Evolutionary conservation across 2,329 filamentous ascomycete species (phyloP), one percentile per base, ranked within the genome.

Genomic region (Reticulascus tulasneorum): DNA sequence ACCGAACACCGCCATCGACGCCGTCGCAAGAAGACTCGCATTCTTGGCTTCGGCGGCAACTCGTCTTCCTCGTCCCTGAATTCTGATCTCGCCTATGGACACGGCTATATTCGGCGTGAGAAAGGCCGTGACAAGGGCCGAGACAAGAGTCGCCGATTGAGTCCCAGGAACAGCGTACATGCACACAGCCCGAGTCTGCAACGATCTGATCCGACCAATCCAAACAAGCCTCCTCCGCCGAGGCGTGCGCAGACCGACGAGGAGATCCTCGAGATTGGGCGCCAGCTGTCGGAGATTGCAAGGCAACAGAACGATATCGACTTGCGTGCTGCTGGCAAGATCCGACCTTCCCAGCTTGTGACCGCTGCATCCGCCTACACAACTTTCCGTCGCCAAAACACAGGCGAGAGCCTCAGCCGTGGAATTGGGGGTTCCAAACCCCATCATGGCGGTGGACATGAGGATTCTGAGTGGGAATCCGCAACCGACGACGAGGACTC

Each of bases 21-120:
- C 34, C 55, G 55, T 24, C 47, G 46, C 19, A 62, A 67, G 46
- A 68, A 67, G 37, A 67, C 67, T 24, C 70, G 77, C 39, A 70
- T 83, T 35, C 67, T 81, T 26, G 73, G 69, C 38, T 72, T 79
- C 48, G 67, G 64, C 21, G 56, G 20, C 36, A 83, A 80, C 49
- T 81, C 75, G 3, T 85, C 80, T 2, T 82, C 77, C 3, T 84
- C 79, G 1, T 83, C 79, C 1, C 67, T 84, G 36, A 79, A 84
- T 55, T 77, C 74, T 15, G 82, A 86, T 52, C 61, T 86, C 42
- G 81, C 81, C 9, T 86, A 84, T 52, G 81, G 82, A 9, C 69
- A 63, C 36, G 80, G 78, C 12, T 82, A 73, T 45, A 63, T 76
- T 29, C 69, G 68, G 42, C 59, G 61, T 23, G 40, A 48, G 8